A percentile compares a stretch with the other conserved stretches of the same genome.
Conservation (phyloP, 2,329 filamentous ascomycete genomes). For the Colletotrichum viniferum region DNA sequence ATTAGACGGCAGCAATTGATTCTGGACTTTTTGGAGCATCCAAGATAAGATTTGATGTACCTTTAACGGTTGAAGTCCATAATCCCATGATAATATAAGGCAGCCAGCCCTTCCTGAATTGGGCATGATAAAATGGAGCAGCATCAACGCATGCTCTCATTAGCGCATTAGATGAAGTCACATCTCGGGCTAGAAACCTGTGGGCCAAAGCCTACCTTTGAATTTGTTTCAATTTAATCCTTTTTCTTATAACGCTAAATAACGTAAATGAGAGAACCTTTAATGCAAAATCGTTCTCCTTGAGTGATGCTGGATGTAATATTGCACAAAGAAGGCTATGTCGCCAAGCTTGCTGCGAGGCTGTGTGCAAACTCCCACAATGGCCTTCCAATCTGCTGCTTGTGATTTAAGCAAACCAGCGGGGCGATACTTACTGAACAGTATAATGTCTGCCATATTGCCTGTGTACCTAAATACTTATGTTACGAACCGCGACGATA, state of each 20-base stretch:
- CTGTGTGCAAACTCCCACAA: background rate
- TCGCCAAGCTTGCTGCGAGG: background rate
- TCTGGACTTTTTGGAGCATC: accelerated
- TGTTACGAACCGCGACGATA: too few species aligned
- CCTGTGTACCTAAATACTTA: too few species aligned
- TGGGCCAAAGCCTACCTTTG: background rate
- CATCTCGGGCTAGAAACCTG: background rate
- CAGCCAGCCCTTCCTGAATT: background rate
- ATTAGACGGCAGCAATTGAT: background rate
- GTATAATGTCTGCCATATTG: too few species aligned
- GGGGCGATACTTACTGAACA: background rate
- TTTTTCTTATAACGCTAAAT: background rate
- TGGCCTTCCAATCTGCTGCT: background rate
- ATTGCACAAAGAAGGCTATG: background rate
- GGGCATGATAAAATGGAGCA: accelerated
- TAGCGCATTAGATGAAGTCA: accelerated
- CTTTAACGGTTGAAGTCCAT: background rate
- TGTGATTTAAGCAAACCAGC: background rate
- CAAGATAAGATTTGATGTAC: accelerated
- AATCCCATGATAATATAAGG: accelerated
- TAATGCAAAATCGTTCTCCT: background rate
- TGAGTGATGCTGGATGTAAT: background rate
- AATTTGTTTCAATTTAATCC: background rate
- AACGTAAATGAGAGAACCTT: background rate
- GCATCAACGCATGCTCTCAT: background rate